Percentiles rank a stretch among this genome's conserved stretches.
These are phyloP conservation scores for Solanum aculeatissimum DNA, from an alignment of 305 asterid genomes.

Conservation along the genomic window DNA sequence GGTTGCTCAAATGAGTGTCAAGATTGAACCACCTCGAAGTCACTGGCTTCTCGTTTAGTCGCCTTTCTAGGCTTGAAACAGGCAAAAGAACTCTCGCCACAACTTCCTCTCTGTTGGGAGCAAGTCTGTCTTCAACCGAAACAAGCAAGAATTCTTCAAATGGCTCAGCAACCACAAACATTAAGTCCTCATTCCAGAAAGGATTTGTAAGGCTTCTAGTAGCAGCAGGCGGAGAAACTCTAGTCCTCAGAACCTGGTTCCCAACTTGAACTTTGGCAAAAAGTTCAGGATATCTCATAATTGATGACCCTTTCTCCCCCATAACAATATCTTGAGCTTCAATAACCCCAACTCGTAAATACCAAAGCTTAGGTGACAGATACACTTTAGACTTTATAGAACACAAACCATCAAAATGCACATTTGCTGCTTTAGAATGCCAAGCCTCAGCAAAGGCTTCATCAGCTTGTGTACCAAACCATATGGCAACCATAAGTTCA, in stretches of 20 bases:
- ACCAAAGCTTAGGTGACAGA: constrained; percentile 83
- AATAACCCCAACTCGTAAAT: constrained; percentile 57
- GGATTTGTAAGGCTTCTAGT: constrained; percentile 51
- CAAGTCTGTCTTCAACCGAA: constrained; percentile 55
- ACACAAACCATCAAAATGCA: constrained; percentile 48
- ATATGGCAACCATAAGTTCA: constrained; percentile 66
- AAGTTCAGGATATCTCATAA: constrained; percentile 74
- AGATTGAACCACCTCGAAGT: constrained; percentile 69
- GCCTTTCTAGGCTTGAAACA: constrained; percentile 31
- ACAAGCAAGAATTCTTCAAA: constrained; percentile 65
- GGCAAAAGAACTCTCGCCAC: constrained; percentile 58
- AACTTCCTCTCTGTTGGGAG: constrained; percentile 54
- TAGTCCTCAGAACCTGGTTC: constrained; percentile 64
- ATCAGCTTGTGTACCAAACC: constrained; percentile 96
- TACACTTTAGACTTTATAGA: constrained; percentile 81
- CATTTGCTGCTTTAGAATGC: constrained; percentile 84
- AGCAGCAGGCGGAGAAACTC: constrained; percentile 38
- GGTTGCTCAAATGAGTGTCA: constrained; percentile 37
- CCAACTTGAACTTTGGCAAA: constrained; percentile 78
- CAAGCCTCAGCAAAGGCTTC: constrained; percentile 89
- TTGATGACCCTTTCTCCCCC: constrained; percentile 42
- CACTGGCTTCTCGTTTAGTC: constrained; percentile 51
- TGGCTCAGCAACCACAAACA: constrained; percentile 84
- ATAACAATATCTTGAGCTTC: constrained; percentile 76
- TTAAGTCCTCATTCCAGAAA: constrained; percentile 74